Base-by-base conservation (phyloP, 176 grass and related monocot genomes). In the Carex pumila region DNA sequence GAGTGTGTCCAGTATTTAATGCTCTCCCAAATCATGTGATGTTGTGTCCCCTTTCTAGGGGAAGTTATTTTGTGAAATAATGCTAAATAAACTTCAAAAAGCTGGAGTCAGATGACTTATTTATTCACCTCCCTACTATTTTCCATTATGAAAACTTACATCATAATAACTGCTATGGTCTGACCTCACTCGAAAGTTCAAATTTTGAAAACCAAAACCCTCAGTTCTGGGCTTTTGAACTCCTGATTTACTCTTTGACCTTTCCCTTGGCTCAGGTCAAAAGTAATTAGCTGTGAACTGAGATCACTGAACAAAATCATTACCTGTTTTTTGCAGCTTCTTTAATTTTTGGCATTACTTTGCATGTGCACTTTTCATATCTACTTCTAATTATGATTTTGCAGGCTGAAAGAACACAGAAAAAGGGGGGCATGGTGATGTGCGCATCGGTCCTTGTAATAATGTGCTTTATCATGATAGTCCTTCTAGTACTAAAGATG, bases 341-440 rank as follows among this genome's bases (percentile, higher is more conserved):
- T 71, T 57, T 57, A 57, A 78, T 7, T 62, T 66, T 47, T 69
- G 81, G 36, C 66, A 58, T 59, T 84, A 58, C 55, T 52, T 45
- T 34, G 21, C 84, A 73, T 60, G 75, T 78, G 73, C 89, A 90
- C 37, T 68, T 90, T 52, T 86, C 32, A 58, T 87, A 29, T 83
- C 25, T 36, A 81, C 62, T 89, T 84, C 84, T 56, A 83, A 85
- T 88, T 31, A 66, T 83, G 45, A 68, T 68, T 83, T 65, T 52
- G 86, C 89, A 98, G 95, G 95, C 95, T 79, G 95, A 95, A 82
- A 91, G 95, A 83, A 91, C 93, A 37, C 96, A 99, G 63, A 94
- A 91, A 83, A 93, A 95, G 87, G 97, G 93, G 49, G 91, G 96
- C 65, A 92, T 95, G 91, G 90, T 99, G 85, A 94, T 92, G 96